phyloP scores from a whole-genome alignment of 257 asterid genomes.

The Linaria vulgaris region DNA sequence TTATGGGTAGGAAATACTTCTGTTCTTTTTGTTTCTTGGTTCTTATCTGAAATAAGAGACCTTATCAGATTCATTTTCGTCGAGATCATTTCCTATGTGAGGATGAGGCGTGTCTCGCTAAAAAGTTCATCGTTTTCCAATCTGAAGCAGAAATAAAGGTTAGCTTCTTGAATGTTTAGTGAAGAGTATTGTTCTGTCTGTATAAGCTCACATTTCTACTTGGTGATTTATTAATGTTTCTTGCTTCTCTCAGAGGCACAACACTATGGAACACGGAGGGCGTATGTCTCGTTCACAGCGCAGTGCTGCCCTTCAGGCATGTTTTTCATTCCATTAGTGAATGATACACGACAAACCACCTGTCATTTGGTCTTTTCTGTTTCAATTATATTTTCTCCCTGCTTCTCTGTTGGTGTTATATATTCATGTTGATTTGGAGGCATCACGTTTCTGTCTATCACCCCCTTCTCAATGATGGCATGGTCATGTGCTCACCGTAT shows the following conservation, averaged over 20 bases:
- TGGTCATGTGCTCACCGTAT: slow-evolving; percentile 18
- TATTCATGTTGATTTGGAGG: slow-evolving; percentile 11
- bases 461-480: slow-evolving; percentile 11
- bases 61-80: slow-evolving; percentile 77
- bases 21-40: slow-evolving; percentile 17
- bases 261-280: slow-evolving; percentile 88
- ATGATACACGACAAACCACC: neutral
- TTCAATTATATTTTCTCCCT: neutral
- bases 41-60: slow-evolving; percentile 23
- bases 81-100: slow-evolving; percentile 84
- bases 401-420: neutral
- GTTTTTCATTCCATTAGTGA: slow-evolving; percentile 23
- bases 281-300: slow-evolving; percentile 95
- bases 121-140: slow-evolving; percentile 77
- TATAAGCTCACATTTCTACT: neutral
- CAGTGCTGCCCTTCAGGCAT: slow-evolving; percentile 95
- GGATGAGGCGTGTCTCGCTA: slow-evolving; percentile 82
- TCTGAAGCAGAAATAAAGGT: slow-evolving; percentile 94
- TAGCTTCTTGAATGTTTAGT: slow-evolving; percentile 23
- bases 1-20: too few relatives aligned
- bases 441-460: neutral
- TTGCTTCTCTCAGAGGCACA: slow-evolving; percentile 72
- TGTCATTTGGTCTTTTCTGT: slow-evolving; percentile 8
- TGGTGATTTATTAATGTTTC: slow-evolving; percentile 22
- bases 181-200: neutral